These are phyloP conservation scores for Wallacemonas sp. DNA, from an alignment of 208 protist species.

Conservation along the genomic window DNA sequence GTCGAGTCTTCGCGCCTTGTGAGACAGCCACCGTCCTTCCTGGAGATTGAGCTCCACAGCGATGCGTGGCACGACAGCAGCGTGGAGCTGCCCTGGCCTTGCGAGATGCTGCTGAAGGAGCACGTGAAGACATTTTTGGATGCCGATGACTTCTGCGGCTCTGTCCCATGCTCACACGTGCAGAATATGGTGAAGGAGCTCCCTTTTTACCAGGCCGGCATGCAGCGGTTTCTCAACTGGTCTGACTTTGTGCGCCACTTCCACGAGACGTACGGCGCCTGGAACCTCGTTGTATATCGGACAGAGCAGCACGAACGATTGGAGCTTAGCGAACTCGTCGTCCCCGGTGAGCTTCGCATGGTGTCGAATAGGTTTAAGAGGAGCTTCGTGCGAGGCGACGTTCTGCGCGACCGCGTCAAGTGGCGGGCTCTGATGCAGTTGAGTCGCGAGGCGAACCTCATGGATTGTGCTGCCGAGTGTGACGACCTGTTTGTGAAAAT, in stretches of 20 bases:
- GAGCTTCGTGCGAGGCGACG: slow-evolving; percentile 36
- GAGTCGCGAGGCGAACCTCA: slow-evolving; percentile 24
- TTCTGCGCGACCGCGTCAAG: slow-evolving; percentile 46
- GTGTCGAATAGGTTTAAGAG: slow-evolving; percentile 43
- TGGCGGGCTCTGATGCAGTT: slow-evolving; percentile 44
- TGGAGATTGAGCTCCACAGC: slow-evolving; percentile 36
- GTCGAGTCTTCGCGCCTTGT: slow-evolving; percentile 53
- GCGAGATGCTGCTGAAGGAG: slow-evolving; percentile 72
- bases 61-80: slow-evolving; percentile 32
- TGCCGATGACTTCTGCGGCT: slow-evolving; percentile 73
- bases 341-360: slow-evolving; percentile 50
- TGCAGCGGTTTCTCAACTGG: slow-evolving; percentile 65
- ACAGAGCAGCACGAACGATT: slow-evolving; percentile 35
- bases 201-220: slow-evolving; percentile 55
- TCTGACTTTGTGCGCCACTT: slow-evolving; percentile 50
- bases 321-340: slow-evolving; percentile 49
- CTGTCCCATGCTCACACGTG: slow-evolving; percentile 57
- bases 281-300: slow-evolving; percentile 44
- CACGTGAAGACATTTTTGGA: slow-evolving; percentile 65
- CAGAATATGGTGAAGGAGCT: slow-evolving; percentile 75
- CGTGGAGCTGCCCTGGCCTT: slow-evolving; percentile 36
- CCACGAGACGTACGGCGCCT: slow-evolving; percentile 39
- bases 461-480: slow-evolving; percentile 13
- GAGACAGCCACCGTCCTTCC: slow-evolving; percentile 26
- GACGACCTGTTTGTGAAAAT: slow-evolving; percentile 18